A percentile compares a stretch with the other conserved stretches of the same genome.
These are phyloP conservation scores for Epichloe aotearoae DNA, from an alignment of 2,329 filamentous ascomycete species.

Conservation along the genomic window DNA sequence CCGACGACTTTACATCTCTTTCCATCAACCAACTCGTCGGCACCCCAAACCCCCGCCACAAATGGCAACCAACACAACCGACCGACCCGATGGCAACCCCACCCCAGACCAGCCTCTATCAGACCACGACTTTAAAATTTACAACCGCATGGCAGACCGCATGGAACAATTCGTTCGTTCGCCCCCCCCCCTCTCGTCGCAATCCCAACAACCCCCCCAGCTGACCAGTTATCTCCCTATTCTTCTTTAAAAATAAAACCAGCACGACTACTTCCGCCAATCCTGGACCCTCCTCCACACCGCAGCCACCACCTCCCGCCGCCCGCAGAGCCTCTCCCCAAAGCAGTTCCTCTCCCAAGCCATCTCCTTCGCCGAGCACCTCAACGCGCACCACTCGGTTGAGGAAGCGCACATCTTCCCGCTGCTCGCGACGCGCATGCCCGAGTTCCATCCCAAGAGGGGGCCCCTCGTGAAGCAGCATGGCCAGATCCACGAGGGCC, in stretches of 20 bases:
- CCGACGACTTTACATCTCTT: too few relatives aligned
- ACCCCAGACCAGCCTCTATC: constrained; percentile 42
- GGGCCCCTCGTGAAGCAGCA: constrained; percentile 63
- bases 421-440: constrained; percentile 61
- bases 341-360: constrained; percentile 55
- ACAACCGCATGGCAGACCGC: constrained; percentile 59
- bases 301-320: constrained; percentile 45
- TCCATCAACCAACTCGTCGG: too few relatives aligned
- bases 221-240: neutral
- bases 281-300: constrained; percentile 60
- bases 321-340: constrained; percentile 51
- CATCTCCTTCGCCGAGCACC: constrained; percentile 54
- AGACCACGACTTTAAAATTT: constrained; percentile 51
- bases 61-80: neutral
- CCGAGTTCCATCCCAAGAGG: constrained; percentile 47
- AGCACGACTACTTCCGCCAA: constrained; percentile 67
- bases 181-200: neutral
- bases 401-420: constrained; percentile 79
- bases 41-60: neutral
- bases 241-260: neutral
- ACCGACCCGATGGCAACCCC: neutral
- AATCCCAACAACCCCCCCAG: neutral
- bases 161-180: constrained; percentile 35
- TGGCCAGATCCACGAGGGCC: constrained; percentile 61
- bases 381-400: constrained; percentile 69